phyloP scores from a whole-genome alignment of 73 alveolate genomes.

The Paramecium tetraurelia region DNA sequence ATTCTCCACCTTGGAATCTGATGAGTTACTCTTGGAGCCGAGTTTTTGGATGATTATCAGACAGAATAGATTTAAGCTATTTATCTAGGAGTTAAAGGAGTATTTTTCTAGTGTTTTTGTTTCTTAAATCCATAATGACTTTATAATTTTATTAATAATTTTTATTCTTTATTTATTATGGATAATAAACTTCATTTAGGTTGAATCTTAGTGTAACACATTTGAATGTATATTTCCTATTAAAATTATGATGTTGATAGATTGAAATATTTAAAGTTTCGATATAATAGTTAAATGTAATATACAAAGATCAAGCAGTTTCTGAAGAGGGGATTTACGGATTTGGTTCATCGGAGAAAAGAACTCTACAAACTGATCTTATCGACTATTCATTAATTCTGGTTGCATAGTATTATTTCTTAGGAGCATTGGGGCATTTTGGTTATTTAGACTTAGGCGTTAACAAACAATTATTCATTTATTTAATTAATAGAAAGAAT shows the following conservation, averaged over 20 bases:
- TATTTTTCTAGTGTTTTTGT: background rate
- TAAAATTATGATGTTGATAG: background rate
- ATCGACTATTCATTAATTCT: background rate
- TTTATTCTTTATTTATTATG: background rate
- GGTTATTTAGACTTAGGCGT: constrained; percentile 5
- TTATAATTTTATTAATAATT: background rate
- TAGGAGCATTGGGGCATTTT: background rate
- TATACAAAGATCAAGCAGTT: background rate
- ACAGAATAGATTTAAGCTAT: background rate
- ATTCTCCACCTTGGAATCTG: background rate
- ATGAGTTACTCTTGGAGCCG: background rate
- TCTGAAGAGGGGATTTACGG: background rate
- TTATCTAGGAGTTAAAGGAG: background rate
- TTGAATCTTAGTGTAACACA: background rate
- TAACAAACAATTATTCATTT: constrained; percentile 22
- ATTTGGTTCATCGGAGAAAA: background rate
- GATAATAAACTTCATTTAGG: background rate
- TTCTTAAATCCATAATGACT: background rate
- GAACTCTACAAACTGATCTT: background rate
- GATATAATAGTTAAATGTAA: background rate
- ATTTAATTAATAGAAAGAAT: background rate
- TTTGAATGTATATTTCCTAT: background rate
- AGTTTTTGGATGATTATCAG: background rate
- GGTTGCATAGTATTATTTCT: background rate
- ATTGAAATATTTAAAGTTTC: background rate